Base-by-base conservation (phyloP, 1,139 yeast genomes). In the Yamadazyma dendronema region DNA sequence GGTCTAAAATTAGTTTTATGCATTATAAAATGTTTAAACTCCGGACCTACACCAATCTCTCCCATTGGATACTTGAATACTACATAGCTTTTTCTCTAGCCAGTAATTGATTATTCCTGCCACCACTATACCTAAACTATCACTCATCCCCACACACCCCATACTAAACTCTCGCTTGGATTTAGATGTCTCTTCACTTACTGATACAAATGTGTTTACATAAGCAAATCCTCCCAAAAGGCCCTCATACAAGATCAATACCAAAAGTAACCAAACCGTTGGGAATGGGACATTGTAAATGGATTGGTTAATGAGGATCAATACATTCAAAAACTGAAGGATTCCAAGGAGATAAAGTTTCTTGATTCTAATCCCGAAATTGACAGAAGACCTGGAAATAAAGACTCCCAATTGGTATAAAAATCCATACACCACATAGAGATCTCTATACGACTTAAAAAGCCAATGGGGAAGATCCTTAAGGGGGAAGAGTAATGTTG, bases 111-210 rank as follows among this genome's bases (percentile, higher is more conserved):
- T 57, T 11, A 80, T 54, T 0, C 96, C 97, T 2, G 97, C 95
- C 1, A 84, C 31, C 4, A 88, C 85, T 22, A 90, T 79, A 0
- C 97, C 97, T 16, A 85, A 79, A 11, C 95, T 84, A 56, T 92
- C 97, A 45, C 96, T 87, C 42, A 90, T 79, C 0, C 96, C 89
- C 0, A 89, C 96, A n/a, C 95, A 79, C 1, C 97, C 97, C 77
- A 92, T 76, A 5, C 94, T 81, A 55, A 90, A 89, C 54, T 92
- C 97, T 37, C 96, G 69, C 40, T 79, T 77, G 1, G 62, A 49
- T 12, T 64, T 56, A 0, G 77, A 63, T 0, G 80, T 72, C 2
- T 77, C 70, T 44, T 88, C 95, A 33, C 85, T 73, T 0, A 89
- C 92, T 12, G 79, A 69, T 67, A 84, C 68, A 52, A 87, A 92